These are phyloP conservation scores for Jimgerdemannia lactiflua DNA, from an alignment of 192 early-diverging fungal genomes.

Conservation along the genomic window DNA sequence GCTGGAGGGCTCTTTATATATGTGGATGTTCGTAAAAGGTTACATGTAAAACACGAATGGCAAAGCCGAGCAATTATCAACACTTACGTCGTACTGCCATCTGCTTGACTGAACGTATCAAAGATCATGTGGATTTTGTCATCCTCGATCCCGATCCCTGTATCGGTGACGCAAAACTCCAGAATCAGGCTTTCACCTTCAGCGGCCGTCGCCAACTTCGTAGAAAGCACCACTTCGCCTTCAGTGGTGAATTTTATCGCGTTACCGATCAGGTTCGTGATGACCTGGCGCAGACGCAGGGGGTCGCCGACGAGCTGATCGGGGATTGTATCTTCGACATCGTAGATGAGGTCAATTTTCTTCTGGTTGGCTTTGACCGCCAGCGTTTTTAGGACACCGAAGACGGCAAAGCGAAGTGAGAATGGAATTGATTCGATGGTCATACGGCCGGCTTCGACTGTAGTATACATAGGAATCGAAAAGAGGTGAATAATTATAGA, in stretches of 20 bases:
- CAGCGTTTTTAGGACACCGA: constrained; percentile 68
- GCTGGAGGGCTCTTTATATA: no score
- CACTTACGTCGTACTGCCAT: constrained; percentile 66
- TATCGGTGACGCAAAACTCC: constrained; percentile 71
- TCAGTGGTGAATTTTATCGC: constrained; percentile 84
- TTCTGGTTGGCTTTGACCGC: constrained; percentile 74
- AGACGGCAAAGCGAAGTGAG: constrained; percentile 55
- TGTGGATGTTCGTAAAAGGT: no score
- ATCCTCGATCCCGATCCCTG: constrained; percentile 81
- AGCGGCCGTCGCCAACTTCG: constrained; percentile 34
- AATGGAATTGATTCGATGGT: constrained; percentile 72
- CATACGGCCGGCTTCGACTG: constrained; percentile 81
- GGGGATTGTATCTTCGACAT: constrained; percentile 66
- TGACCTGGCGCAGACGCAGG: constrained; percentile 70
- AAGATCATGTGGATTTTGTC: constrained; percentile 77
- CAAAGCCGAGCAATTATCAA: not conserved
- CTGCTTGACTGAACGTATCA: constrained; percentile 81
- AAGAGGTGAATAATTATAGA: no score
- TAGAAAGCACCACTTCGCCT: constrained; percentile 61
- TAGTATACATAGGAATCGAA: not conserved
- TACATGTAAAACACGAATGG: not conserved
- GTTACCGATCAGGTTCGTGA: constrained; percentile 83
- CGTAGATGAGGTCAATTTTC: constrained; percentile 64
- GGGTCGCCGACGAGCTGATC: constrained; percentile 74
- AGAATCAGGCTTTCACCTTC: constrained; percentile 48